A percentile compares a stretch with the other conserved stretches of the same genome.
Evolutionary conservation across 1,284 basidiomycete genomes (phyloP).

Genomic region (Cerrena zonata): DNA sequence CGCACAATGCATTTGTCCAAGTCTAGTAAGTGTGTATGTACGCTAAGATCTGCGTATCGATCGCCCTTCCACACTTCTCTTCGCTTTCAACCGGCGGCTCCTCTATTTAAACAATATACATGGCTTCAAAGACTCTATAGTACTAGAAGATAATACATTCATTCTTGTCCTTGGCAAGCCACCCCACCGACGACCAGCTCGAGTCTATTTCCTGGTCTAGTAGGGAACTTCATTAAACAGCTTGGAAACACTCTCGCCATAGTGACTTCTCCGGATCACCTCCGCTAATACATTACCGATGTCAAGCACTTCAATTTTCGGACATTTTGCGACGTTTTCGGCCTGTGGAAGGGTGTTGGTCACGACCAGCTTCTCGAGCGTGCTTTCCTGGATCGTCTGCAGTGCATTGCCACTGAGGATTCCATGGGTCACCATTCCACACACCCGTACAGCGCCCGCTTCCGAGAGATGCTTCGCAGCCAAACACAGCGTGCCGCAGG

Average conservation of each 20-base stretch:
- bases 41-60: too few species aligned
- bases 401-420: slow-evolving; percentile 90
- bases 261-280: slow-evolving; percentile 89
- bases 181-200: background rate
- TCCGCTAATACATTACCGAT: slow-evolving; percentile 93
- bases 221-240: slow-evolving; percentile 82
- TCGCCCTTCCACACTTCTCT: too few species aligned
- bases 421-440: slow-evolving; percentile 95
- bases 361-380: slow-evolving; percentile 91
- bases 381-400: slow-evolving; percentile 62
- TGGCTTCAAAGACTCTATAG: background rate
- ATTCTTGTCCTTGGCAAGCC: background rate
- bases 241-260: slow-evolving; percentile 79
- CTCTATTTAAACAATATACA: background rate
- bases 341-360: slow-evolving; percentile 96
- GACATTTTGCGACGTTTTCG: slow-evolving; percentile 70
- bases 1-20: too few species aligned
- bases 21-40: too few species aligned
- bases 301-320: slow-evolving; percentile 93
- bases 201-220: slow-evolving; percentile 31
- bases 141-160: background rate
- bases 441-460: slow-evolving; percentile 82
- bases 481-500: slow-evolving; percentile 93
- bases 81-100: too few species aligned
- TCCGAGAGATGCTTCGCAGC: slow-evolving; percentile 87